Evolutionary conservation across 805 yeast species (phyloP).

Genomic region (Ogataea parapolymorpha): DNA sequence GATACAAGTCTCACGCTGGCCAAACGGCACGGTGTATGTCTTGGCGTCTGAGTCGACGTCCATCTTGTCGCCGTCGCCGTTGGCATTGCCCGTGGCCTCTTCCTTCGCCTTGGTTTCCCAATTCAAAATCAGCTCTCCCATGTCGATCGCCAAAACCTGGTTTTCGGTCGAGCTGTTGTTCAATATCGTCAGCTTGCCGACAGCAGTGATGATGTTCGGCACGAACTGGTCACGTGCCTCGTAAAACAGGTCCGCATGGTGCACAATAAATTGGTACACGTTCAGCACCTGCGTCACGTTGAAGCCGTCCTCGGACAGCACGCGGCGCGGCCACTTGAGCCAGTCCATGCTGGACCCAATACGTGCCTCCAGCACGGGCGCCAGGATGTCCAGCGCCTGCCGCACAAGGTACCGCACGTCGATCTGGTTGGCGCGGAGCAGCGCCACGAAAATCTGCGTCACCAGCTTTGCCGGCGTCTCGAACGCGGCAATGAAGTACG

Average conservation of each 20-base stretch:
- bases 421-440: conserved; percentile 76
- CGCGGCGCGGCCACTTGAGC: conserved; percentile 94
- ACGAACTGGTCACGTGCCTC: conserved; percentile 86
- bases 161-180: conserved; percentile 77
- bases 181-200: conserved; percentile 82
- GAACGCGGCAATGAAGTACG: conserved; percentile 79
- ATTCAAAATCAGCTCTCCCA: conserved; percentile 76
- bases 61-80: conserved; percentile 16
- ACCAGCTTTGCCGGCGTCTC: conserved; percentile 89
- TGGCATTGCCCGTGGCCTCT: conserved; percentile 16
- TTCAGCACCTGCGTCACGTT: conserved; percentile 82
- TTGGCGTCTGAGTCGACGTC: conserved; percentile 18
- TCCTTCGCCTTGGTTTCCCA: conserved; percentile 69
- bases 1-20: conserved; percentile 84
- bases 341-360: conserved; percentile 63
- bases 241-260: conserved; percentile 80
- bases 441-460: conserved; percentile 87
- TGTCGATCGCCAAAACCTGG: conserved; percentile 81
- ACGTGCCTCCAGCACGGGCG: conserved; percentile 78
- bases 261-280: conserved; percentile 84
- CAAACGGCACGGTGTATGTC: conserved; percentile 61
- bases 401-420: conserved; percentile 82
- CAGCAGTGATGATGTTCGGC: conserved; percentile 83
- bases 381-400: conserved; percentile 83
- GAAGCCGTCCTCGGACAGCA: conserved; percentile 84